Evolutionary conservation across 495 filamentous ascomycete genomes (phyloP).

Genomic region (Lepraria neglecta): DNA sequence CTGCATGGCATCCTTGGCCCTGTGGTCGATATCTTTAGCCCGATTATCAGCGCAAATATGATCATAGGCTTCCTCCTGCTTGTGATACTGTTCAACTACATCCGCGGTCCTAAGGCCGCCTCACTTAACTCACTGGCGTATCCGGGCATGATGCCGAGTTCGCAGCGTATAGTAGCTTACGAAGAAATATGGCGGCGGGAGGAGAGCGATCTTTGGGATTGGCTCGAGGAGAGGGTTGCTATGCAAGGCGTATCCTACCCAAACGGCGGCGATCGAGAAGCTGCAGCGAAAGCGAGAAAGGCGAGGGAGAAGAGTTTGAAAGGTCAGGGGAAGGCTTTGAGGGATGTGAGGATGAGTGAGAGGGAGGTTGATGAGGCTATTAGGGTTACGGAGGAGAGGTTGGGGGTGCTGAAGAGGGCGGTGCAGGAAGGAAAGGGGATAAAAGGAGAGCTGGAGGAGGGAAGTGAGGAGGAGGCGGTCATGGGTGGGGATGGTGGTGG

Average conservation of each 20-base stretch:
- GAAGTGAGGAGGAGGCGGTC: background rate
- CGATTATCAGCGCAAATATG: conserved; percentile 65
- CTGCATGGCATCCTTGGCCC: conserved; percentile 63
- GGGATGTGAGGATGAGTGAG: conserved; percentile 68
- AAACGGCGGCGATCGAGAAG: conserved; percentile 3
- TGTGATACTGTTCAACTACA: conserved; percentile 51
- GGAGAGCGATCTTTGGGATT: conserved; percentile 89
- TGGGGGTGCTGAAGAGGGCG: conserved; percentile 67
- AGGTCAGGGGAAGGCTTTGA: conserved; percentile 35
- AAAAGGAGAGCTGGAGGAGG: background rate
- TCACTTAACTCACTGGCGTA: conserved; percentile 19
- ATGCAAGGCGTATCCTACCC: conserved; percentile 56
- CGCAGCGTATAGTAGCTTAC: conserved; percentile 75
- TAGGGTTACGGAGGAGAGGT: conserved; percentile 71
- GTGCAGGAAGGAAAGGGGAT: conserved; percentile 51
- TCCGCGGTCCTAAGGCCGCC: conserved; percentile 44
- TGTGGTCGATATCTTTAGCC: conserved; percentile 59
- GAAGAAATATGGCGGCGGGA: conserved; percentile 89
- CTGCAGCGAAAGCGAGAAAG: conserved; percentile 6
- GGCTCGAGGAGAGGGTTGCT: conserved; percentile 84
- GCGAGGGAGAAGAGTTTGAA: conserved; percentile 24
- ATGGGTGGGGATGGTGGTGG: background rate
- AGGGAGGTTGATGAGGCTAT: conserved; percentile 81
- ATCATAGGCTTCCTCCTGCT: conserved; percentile 51
- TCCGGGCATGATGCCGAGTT: conserved; percentile 29